Base-by-base conservation (phyloP, 2,329 filamentous ascomycete genomes). In the Beauveria sp. region DNA sequence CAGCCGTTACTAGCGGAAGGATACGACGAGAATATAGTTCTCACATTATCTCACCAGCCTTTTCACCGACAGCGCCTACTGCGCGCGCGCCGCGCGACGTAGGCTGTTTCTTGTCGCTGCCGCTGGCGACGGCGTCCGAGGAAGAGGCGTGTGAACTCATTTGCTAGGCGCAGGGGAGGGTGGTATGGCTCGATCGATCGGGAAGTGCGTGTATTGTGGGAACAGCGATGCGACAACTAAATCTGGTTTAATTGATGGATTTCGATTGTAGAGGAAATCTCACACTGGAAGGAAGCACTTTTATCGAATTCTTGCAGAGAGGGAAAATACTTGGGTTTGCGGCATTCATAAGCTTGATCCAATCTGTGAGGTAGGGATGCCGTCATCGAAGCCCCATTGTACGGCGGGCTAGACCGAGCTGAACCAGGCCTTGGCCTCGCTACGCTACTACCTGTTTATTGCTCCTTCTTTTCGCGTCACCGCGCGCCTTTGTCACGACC, bases 31-130 rank as follows among this genome's bases (percentile, higher is more conserved):
- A 38, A 38, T 6, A 16, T 38, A 38, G 34, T 38, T 16, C 57
- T 57, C 40, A 63, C 62, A 63, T 22, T 16, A 63, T 53, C 20
- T 60, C 62, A 26, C 58, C 38, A 1, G 62, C 62, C 47, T 58
- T 63, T 40, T 54, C 58, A 18, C 58, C 53, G 2, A 63, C 62
- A 26, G 58, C 60, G 14, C 61, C 53, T 26, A 60, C 26, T 7
- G 52, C 30, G 30, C 62, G 62, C 6, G 22, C 34, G n/a, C 46
- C 14, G 54, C 60, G 60, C 28, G 60, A 58, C 54, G 58, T 62
- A 20, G 58, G 40, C 51, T 61, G 50, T 9, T 40, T 24, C 42
- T 60, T 60, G 30, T 55, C 51, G 58, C 18, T 34, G 45, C 34
- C 45, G 58, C 20, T n/a, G 43, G 58, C 51, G 45, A 47, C 58